Percentiles rank a stretch among this genome's conserved stretches.
These are phyloP conservation scores for Lactarius hatsudake DNA, from an alignment of 768 basidiomycete genomes.

Conservation along the genomic window DNA sequence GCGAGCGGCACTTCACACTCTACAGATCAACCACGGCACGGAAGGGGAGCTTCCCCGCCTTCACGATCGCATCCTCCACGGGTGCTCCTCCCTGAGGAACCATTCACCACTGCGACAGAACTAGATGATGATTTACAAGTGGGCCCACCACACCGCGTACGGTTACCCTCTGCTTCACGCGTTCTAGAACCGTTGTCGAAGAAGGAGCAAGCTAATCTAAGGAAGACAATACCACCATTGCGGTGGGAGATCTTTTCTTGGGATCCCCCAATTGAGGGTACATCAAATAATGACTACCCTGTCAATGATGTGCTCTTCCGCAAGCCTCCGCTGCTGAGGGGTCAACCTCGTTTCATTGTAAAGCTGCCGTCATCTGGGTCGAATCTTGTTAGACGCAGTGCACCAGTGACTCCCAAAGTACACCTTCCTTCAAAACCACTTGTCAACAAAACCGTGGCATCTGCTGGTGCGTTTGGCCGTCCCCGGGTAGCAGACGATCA, in stretches of 20 bases:
- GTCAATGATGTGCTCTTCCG: constrained; percentile 65
- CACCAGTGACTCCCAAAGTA: constrained; percentile 35
- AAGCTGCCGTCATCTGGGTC: constrained; percentile 35
- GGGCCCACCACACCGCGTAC: constrained; percentile 36
- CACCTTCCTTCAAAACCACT: constrained; percentile 38
- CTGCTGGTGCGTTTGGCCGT: constrained; percentile 32
- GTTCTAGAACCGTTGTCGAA: constrained; percentile 46
- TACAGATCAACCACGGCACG: constrained; percentile 10
- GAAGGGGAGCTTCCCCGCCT: constrained; percentile 8
- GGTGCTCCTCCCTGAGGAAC: constrained; percentile 13
- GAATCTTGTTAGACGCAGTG: constrained; percentile 15
- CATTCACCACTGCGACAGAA: constrained; percentile 27
- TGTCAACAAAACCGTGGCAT: constrained; percentile 6
- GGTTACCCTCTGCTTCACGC: constrained; percentile 46
- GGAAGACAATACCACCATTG: constrained; percentile 37
- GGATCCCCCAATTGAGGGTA: constrained; percentile 66
- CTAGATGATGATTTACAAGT: constrained; percentile 30
- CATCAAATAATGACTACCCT: constrained; percentile 58
- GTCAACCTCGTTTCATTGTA: constrained; percentile 38
- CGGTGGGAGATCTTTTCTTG: constrained; percentile 70
- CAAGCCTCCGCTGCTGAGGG: constrained; percentile 37
- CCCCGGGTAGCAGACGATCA: constrained; percentile 37
- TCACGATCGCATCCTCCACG: constrained; percentile 8
- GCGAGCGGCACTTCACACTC: background rate
- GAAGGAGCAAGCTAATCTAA: constrained; percentile 47